Percentiles rank a stretch among this genome's conserved stretches.
Conservation (phyloP, 352 stramenopile species). For the Blastocystis hominis region DNA sequence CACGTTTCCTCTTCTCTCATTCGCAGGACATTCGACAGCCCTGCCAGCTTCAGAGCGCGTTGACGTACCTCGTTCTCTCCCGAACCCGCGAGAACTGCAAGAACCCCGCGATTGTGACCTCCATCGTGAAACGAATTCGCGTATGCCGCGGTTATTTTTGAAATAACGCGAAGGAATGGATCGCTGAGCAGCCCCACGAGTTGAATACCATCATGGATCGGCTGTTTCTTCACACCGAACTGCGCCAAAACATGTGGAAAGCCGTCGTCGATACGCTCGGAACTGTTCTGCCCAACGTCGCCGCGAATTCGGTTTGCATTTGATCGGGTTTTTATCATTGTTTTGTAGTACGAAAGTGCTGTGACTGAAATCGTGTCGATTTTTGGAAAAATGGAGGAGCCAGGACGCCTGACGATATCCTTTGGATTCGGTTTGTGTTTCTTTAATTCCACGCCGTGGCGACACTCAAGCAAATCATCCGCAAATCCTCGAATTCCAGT, state of each 20-base stretch:
- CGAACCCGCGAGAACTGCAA: neutral
- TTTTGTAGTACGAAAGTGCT: neutral
- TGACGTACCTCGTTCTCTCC: conserved; percentile 3
- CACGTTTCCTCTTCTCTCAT: neutral
- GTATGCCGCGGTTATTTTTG: neutral
- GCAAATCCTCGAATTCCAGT: neutral
- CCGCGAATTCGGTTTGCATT: neutral
- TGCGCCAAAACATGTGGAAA: neutral
- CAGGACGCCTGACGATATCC: neutral
- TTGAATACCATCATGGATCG: neutral
- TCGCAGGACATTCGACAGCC: neutral
- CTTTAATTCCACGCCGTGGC: neutral
- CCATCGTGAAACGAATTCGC: neutral
- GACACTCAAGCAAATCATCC: neutral
- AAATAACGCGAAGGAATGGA: neutral
- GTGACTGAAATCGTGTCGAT: neutral
- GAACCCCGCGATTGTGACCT: neutral
- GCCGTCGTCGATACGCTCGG: neutral
- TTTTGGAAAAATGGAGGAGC: neutral
- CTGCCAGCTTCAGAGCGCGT: neutral
- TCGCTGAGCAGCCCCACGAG: neutral
- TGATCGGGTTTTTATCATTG: neutral
- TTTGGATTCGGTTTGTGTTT: neutral
- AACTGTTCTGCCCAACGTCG: neutral
- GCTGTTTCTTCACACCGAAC: neutral